Conservation (phyloP, 176 grass and related monocot genomes). For the Lolium multiflorum region DNA sequence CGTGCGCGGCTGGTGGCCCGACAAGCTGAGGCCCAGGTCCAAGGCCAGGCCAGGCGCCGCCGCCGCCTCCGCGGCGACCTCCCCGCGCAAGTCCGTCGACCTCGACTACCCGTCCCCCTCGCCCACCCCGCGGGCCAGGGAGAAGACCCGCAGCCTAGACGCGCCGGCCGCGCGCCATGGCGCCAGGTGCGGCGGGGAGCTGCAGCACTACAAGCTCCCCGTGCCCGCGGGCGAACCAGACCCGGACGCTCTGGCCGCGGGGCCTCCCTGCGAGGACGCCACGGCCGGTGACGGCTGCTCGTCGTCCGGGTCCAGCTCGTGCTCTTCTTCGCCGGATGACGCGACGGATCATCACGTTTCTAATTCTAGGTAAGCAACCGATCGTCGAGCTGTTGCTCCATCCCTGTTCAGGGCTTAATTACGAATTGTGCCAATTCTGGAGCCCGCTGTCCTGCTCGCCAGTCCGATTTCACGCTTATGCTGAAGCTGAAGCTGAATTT, state of each 20-base stretch:
- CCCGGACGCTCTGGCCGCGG: neutral
- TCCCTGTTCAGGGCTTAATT: neutral
- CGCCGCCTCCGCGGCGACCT: conserved; percentile 36
- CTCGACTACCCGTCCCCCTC: conserved; percentile 45
- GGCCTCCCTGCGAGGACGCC: conserved; percentile 13
- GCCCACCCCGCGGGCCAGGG: conserved; percentile 33
- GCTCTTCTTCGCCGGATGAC: conserved; percentile 78
- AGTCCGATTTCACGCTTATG: neutral
- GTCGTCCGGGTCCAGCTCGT: conserved; percentile 56
- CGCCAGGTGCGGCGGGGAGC: neutral
- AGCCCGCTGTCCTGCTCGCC: neutral
- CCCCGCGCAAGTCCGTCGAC: conserved; percentile 53
- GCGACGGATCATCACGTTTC: conserved; percentile 50
- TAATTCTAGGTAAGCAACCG: conserved; percentile 54
- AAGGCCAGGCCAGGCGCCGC: conserved; percentile 44
- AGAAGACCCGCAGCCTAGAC: conserved; percentile 51
- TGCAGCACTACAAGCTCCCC: conserved; percentile 61
- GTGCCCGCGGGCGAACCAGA: conserved; percentile 26
- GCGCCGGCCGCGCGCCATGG: conserved; percentile 27
- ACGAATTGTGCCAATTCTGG: neutral
- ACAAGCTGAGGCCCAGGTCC: conserved; percentile 56
- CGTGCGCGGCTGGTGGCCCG: conserved; percentile 46
- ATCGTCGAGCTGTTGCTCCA: neutral
- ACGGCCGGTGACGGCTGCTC: conserved; percentile 29
- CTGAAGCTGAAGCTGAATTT: neutral